Conservation (phyloP, 2,329 filamentous ascomycete species). For the Diaporthe batatas region DNA sequence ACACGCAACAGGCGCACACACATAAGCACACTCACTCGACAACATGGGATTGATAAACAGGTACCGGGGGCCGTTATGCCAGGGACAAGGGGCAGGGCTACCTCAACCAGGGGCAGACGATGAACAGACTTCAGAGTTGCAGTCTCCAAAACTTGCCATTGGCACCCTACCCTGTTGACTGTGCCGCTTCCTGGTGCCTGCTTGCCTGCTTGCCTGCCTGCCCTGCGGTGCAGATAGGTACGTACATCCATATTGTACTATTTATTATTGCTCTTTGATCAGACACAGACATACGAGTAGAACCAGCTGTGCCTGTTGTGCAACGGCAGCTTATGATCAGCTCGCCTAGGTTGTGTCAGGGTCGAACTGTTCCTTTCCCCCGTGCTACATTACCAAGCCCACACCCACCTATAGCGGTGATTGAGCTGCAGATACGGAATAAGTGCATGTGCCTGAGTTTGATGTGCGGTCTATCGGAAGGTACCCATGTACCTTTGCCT, state of each 20-base stretch:
- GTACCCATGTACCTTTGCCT: too few species aligned
- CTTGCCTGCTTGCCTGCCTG: background rate
- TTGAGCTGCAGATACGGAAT: background rate
- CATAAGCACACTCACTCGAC: too few species aligned
- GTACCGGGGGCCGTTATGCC: background rate
- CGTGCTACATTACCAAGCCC: background rate
- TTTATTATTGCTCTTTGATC: background rate
- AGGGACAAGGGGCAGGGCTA: background rate
- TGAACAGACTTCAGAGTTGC: slow-evolving; percentile 14
- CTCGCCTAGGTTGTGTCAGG: background rate
- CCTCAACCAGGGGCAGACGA: background rate
- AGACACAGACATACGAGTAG: slow-evolving; percentile 1
- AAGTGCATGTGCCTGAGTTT: background rate
- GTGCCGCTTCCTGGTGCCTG: background rate
- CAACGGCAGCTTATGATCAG: background rate
- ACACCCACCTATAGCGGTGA: background rate
- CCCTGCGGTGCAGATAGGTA: background rate
- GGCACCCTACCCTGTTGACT: background rate
- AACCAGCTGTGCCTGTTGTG: background rate
- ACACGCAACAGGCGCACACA: too few species aligned
- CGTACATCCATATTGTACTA: too few species aligned
- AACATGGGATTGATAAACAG: background rate
- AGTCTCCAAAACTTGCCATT: slow-evolving; percentile 15
- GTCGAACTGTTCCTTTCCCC: background rate
- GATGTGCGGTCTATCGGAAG: background rate